Percentiles rank a stretch among this genome's conserved stretches.
Conservation (phyloP, 2,329 filamentous ascomycete genomes). For the Huntiella omanensis region DNA sequence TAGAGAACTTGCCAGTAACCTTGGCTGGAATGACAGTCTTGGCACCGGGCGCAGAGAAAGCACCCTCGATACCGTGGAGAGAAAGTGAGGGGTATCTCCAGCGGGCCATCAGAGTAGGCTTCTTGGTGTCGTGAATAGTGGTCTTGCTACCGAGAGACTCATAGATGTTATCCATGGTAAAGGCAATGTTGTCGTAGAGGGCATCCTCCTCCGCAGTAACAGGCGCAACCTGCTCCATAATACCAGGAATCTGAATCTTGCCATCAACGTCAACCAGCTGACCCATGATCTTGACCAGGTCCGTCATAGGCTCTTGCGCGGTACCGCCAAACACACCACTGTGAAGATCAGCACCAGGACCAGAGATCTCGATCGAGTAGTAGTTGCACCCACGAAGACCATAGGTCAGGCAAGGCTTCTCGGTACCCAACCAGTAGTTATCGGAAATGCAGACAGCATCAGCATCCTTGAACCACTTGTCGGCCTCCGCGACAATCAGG, state of each 20-base stretch:
- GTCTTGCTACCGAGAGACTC: conserved; percentile 82
- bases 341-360: conserved; percentile 84
- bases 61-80: conserved; percentile 85
- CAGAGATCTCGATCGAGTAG: conserved; percentile 80
- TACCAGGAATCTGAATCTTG: conserved; percentile 85
- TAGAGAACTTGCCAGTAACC: conserved; percentile 95
- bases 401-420: conserved; percentile 96
- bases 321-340: conserved; percentile 94
- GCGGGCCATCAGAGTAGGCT: conserved; percentile 80
- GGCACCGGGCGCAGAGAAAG: conserved; percentile 78
- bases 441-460: conserved; percentile 97
- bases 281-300: conserved; percentile 64
- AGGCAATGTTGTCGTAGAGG: conserved; percentile 79
- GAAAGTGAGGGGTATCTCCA: conserved; percentile 93
- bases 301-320: conserved; percentile 96
- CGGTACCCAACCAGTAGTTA: conserved; percentile 98
- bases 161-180: conserved; percentile 90
- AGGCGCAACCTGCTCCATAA: conserved; percentile 82
- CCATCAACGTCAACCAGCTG: conserved; percentile 76
- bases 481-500: conserved; percentile 76
- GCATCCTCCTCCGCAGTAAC: conserved; percentile 69
- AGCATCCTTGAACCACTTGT: conserved; percentile 86
- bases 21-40: conserved; percentile 99
- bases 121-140: conserved; percentile 73
- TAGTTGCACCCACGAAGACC: conserved; percentile 96